Conservation (phyloP, 805 yeast genomes). For the Suhomyces sp. region DNA sequence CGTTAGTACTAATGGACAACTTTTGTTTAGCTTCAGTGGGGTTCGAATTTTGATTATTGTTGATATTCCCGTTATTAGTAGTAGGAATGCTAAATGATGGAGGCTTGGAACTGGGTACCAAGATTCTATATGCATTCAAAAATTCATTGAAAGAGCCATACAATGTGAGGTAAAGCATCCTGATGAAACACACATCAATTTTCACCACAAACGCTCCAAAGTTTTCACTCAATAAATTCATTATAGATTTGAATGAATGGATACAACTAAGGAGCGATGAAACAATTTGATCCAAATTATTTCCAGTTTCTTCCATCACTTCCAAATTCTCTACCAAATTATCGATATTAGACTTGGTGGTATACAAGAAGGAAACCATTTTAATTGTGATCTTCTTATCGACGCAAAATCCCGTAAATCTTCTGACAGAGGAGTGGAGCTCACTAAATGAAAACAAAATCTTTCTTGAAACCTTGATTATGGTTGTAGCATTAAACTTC, state of each 20-base stretch:
- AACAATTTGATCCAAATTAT: slow-evolving; percentile 29
- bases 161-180: slow-evolving; percentile 60
- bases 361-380: slow-evolving; percentile 50
- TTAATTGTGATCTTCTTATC: slow-evolving; percentile 56
- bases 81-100: slow-evolving; percentile 6
- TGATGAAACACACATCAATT: slow-evolving; percentile 61
- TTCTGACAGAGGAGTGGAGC: slow-evolving; percentile 57
- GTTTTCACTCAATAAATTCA: slow-evolving; percentile 48
- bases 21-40: slow-evolving; percentile 14
- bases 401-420: slow-evolving; percentile 56
- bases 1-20: slow-evolving; percentile 21
- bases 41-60: neutral
- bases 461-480: slow-evolving; percentile 55
- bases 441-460: slow-evolving; percentile 63
- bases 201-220: slow-evolving; percentile 49
- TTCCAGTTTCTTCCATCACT: slow-evolving; percentile 42
- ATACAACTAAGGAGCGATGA: slow-evolving; percentile 34
- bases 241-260: slow-evolving; percentile 51
- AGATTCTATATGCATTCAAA: slow-evolving; percentile 58
- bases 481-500: slow-evolving; percentile 13
- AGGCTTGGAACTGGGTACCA: slow-evolving; percentile 25
- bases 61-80: neutral
- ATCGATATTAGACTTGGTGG: slow-evolving; percentile 56
- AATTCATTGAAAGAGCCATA: slow-evolving; percentile 67
- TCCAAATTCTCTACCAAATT: slow-evolving; percentile 57